Base-by-base conservation (phyloP, 1,139 yeast species). In the Suhomyces bolitotheri region DNA sequence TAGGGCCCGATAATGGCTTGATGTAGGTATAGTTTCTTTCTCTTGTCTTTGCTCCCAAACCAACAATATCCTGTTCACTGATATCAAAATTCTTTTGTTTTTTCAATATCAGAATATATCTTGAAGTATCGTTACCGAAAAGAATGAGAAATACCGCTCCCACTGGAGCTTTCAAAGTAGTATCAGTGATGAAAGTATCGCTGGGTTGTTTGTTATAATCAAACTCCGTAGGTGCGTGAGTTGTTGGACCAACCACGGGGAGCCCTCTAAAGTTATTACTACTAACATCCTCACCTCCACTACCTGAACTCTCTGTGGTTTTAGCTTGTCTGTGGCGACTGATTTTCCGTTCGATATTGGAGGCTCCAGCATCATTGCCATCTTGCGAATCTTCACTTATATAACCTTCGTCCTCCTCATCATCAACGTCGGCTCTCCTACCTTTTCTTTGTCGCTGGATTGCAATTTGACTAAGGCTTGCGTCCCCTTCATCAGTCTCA, bases 1-100 rank as follows among this genome's bases (percentile, higher is more conserved):
- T 79, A 0, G 96, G 78, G 1, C 83, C 90, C 40, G 71, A 69
- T 42, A 94, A 67, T 3, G 96, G 97, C 57, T 90, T 90, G 30
- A 70, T 73, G 56, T 90, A 94, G 4, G 74, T 71, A 54, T 82
- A 90, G 27, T 71, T 66, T 43, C 99, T 74, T 32, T 60, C 62
- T 29, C 60, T 63, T 7, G 51, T 52, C 19, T 53, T 53, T 5
- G 49, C 44, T 7, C 54, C 46, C 19, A 71, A 43, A 7, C 47
- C 56, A 1, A 80, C 72, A 34, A 89, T 72, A 2, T 71, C 59
- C 4, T 50, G 50, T 34, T 67, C 78, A 7, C 76, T 63, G 9
- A 90, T 72, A 38, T 86, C 87, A 39, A 73, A 68, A 58, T 87
- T 87, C 56, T 85, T 85, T 53, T 85, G 95, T 23, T 73, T 76